A percentile compares a stretch with the other conserved stretches of the same genome.
Evolutionary conservation across 2,329 filamentous ascomycete genomes (phyloP).

Genomic region (Penicillium sp.): DNA sequence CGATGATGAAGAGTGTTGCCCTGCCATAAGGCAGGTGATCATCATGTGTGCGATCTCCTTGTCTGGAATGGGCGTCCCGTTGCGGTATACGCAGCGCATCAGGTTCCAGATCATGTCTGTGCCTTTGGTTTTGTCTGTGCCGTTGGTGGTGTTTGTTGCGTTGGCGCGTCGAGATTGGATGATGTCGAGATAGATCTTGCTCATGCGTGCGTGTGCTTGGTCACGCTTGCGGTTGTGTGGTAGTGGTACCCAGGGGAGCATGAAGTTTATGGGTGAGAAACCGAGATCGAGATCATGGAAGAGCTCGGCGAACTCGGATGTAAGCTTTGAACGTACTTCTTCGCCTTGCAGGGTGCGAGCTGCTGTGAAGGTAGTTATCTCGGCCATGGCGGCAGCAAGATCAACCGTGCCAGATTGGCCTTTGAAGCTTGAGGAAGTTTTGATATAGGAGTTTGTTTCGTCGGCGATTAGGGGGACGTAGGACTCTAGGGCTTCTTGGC

Average conservation of each 20-base stretch:
- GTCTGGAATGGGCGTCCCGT: constrained; percentile 67
- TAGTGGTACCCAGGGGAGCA: constrained; percentile 74
- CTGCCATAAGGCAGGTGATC: constrained; percentile 82
- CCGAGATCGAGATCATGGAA: constrained; percentile 80
- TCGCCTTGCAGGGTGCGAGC: constrained; percentile 72
- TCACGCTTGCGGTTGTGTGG: constrained; percentile 74
- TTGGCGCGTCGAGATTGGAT: constrained; percentile 60
- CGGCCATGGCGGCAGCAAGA: constrained; percentile 66
- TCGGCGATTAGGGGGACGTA: constrained; percentile 85
- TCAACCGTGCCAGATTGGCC: constrained; percentile 61
- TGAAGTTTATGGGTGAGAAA: constrained; percentile 78
- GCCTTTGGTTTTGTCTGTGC: constrained; percentile 42
- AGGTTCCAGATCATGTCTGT: constrained; percentile 76
- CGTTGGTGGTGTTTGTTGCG: constrained; percentile 3
- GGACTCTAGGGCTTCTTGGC: constrained; percentile 58
- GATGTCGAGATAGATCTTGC: constrained; percentile 67
- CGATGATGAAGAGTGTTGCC: constrained; percentile 76
- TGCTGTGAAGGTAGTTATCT: constrained; percentile 81
- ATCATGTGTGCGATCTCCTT: constrained; percentile 80
- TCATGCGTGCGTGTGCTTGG: constrained; percentile 67
- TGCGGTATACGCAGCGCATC: constrained; percentile 74
- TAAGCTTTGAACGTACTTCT: constrained; percentile 70
- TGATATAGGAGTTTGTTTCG: constrained; percentile 54
- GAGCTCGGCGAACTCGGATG: constrained; percentile 68
- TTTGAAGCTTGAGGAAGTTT: constrained; percentile 57